A percentile compares a stretch with the other conserved stretches of the same genome.
These are phyloP conservation scores for Kwoniella bestiolae DNA, from an alignment of 768 basidiomycete genomes.

Conservation along the genomic window DNA sequence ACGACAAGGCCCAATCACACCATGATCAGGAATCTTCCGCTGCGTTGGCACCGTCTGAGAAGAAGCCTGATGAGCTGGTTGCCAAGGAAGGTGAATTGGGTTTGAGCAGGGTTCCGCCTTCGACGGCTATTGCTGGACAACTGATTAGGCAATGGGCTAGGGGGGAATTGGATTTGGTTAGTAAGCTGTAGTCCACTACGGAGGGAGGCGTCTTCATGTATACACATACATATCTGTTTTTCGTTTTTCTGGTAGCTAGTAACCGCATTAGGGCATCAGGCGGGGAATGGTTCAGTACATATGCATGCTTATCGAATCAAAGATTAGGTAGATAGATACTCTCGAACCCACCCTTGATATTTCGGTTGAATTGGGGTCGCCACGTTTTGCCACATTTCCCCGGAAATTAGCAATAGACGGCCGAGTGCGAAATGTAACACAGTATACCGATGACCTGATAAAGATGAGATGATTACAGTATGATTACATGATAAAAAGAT, in stretches of 20 bases:
- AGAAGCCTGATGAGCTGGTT: slow-evolving; percentile 37
- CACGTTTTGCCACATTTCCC: slow-evolving; percentile 16
- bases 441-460: too few relatives aligned
- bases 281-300: background rate
- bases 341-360: background rate
- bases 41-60: slow-evolving; percentile 56
- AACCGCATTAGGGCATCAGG: too few relatives aligned
- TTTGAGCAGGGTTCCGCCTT: slow-evolving; percentile 74
- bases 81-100: slow-evolving; percentile 30
- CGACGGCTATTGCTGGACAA: slow-evolving; percentile 80
- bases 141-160: slow-evolving; percentile 77
- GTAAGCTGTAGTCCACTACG: slow-evolving; percentile 40
- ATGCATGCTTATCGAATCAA: too few relatives aligned
- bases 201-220: background rate
- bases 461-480: background rate
- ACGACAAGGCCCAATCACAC: slow-evolving; percentile 23
- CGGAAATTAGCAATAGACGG: slow-evolving; percentile 1
- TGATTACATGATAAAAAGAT: background rate
- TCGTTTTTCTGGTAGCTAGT: too few relatives aligned
- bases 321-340: background rate
- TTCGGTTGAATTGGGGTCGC: background rate
- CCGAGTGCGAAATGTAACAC: background rate
- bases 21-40: slow-evolving; percentile 57
- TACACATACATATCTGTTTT: too few relatives aligned
- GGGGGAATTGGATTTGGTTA: slow-evolving; percentile 51